These are phyloP conservation scores for Dianthus caryophyllus DNA, from an alignment of 148 eudicot genomes.

Conservation along the genomic window DNA sequence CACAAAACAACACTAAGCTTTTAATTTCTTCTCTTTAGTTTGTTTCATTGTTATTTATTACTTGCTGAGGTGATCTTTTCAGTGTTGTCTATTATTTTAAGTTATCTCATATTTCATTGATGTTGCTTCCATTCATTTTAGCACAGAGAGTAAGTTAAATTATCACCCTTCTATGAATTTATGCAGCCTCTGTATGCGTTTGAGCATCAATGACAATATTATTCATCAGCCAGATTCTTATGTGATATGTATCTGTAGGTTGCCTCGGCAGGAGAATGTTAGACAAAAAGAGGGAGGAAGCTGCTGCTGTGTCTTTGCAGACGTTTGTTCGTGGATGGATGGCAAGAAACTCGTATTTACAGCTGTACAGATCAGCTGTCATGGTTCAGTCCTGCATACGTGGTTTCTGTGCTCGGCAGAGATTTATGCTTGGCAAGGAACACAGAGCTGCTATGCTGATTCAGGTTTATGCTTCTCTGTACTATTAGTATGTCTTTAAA, in stretches of 20 bases:
- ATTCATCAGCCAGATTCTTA: background rate
- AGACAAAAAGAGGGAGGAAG: constrained; percentile 41
- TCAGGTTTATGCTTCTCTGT: constrained; percentile 49
- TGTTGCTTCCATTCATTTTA: too few species aligned
- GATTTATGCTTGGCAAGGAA: constrained; percentile 52
- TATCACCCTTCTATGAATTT: background rate
- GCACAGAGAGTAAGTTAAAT: too few species aligned
- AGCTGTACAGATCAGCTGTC: constrained; percentile 40
- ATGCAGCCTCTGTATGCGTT: background rate
- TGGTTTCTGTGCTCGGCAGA: constrained; percentile 60
- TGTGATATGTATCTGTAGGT: constrained; percentile 42
- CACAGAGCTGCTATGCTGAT: constrained; percentile 72
- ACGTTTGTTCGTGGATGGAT: constrained; percentile 65
- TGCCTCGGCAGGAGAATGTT: constrained; percentile 54
- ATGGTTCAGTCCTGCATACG: constrained; percentile 65
- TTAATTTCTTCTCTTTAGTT: background rate
- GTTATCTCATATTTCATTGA: too few species aligned
- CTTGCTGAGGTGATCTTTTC: background rate
- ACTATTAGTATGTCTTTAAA: background rate
- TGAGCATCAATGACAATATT: background rate
- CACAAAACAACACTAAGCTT: background rate
- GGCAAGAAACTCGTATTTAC: constrained; percentile 47
- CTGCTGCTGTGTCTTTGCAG: constrained; percentile 69
- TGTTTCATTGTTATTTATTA: background rate
- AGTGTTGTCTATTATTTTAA: background rate